phyloP scores from a whole-genome alignment of 495 filamentous ascomycete species.

The Aspergillus wentii region DNA sequence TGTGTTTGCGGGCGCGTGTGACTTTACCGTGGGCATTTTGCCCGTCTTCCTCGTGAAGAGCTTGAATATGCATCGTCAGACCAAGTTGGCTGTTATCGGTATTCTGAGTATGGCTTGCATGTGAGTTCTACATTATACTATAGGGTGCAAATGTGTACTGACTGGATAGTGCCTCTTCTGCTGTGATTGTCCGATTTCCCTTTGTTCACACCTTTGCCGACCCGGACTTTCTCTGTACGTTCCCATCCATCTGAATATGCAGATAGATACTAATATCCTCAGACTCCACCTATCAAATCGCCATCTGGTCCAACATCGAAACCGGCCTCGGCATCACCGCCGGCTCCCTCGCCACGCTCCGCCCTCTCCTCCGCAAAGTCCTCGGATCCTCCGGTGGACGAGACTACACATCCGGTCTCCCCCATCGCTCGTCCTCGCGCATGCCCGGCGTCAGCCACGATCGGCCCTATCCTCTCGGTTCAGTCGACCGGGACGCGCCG shows the following conservation, averaged over 20 bases:
- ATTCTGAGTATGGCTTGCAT: slow-evolving; percentile 43
- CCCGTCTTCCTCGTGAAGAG: slow-evolving; percentile 33
- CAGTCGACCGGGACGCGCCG: slow-evolving; percentile 18
- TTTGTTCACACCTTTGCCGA: slow-evolving; percentile 33
- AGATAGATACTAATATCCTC: slow-evolving; percentile 4
- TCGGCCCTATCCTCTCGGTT: slow-evolving; percentile 24
- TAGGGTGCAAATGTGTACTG: no score
- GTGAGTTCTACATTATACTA: slow-evolving; percentile 22
- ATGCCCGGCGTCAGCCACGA: slow-evolving; percentile 8
- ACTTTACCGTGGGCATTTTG: slow-evolving; percentile 39
- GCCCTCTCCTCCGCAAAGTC: slow-evolving; percentile 37
- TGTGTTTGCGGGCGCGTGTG: slow-evolving; percentile 31
- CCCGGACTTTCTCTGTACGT: slow-evolving; percentile 38
- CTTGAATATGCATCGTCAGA: slow-evolving; percentile 31
- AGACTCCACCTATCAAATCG: slow-evolving; percentile 38
- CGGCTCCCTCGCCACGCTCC: slow-evolving; percentile 42
- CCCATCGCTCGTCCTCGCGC: slow-evolving; percentile 15
- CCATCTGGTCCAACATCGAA: slow-evolving; percentile 43
- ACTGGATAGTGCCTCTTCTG: slow-evolving; percentile 28
- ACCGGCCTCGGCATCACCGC: slow-evolving; percentile 41
- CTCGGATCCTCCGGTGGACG: slow-evolving; percentile 20
- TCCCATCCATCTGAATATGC: neutral
- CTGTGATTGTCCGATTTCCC: slow-evolving; percentile 36
- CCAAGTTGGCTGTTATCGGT: slow-evolving; percentile 34
- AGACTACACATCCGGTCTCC: slow-evolving; percentile 15